Evolutionary conservation across 352 stramenopile species (phyloP).

Genomic region (Pythium vanterpoolii): DNA sequence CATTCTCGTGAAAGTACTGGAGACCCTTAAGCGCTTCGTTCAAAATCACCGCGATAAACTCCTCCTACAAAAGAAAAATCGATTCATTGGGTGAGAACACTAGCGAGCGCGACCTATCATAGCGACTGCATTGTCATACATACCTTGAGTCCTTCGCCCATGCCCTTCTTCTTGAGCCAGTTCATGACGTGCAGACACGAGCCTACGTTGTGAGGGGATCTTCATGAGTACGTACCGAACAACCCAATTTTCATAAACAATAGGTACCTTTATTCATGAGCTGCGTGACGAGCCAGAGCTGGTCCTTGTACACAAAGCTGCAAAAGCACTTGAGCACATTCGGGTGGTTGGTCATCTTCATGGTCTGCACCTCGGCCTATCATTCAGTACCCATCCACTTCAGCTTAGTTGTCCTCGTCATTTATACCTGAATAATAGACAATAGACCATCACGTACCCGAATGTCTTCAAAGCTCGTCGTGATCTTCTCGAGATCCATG

Average conservation of each 20-base stretch:
- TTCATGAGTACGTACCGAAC: constrained; percentile 1
- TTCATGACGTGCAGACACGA: constrained; percentile 98
- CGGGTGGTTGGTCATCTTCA: constrained; percentile 97
- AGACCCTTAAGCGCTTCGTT: constrained; percentile 96
- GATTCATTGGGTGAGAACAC: neutral
- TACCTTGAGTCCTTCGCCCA: constrained; percentile 82
- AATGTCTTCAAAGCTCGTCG: constrained; percentile 92
- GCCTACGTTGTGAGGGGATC: constrained; percentile 27
- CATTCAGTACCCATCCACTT: constrained; percentile 12
- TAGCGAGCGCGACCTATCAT: neutral
- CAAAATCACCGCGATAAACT: constrained; percentile 97
- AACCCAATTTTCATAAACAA: neutral
- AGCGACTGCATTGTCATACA: neutral
- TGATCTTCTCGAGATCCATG: constrained; percentile 99
- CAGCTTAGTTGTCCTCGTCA: neutral
- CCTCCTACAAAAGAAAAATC: constrained; percentile 86
- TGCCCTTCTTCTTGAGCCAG: constrained; percentile 87
- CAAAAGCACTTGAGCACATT: constrained; percentile 98
- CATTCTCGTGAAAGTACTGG: constrained; percentile 99
- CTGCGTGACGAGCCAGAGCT: constrained; percentile 98
- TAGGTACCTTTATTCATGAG: constrained; percentile 96
- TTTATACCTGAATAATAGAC: neutral
- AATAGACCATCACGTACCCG: constrained; percentile 37
- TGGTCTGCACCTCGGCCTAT: constrained; percentile 95
- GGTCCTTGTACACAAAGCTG: constrained; percentile 96